Percentiles rank a stretch among this genome's conserved stretches.
Evolutionary conservation across 140 eudicot species (phyloP).

Genomic region (Flaveria floridana): DNA sequence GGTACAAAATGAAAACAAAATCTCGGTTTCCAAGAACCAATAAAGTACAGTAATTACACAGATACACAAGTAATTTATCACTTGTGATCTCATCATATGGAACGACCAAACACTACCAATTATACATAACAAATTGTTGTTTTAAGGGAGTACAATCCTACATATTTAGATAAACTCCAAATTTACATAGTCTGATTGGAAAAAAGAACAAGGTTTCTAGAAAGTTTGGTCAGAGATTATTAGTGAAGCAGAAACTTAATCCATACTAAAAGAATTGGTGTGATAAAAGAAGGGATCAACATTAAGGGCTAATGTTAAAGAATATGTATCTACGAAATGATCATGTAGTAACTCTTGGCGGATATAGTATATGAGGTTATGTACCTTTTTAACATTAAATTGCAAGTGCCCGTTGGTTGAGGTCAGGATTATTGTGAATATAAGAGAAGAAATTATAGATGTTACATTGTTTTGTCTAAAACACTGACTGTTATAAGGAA

Average conservation of each 20-base stretch:
- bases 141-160: background rate
- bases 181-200: background rate
- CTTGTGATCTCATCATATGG: slow-evolving; percentile 4
- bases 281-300: background rate
- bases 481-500: background rate
- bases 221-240: background rate
- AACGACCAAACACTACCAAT: background rate
- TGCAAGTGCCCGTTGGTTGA: slow-evolving; percentile 7
- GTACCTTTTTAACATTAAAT: slow-evolving; percentile 7
- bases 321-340: slow-evolving; percentile 11
- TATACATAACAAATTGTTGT: background rate
- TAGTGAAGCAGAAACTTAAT: background rate
- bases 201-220: background rate
- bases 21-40: slow-evolving; percentile 10
- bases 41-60: slow-evolving; percentile 4
- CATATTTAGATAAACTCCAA: background rate
- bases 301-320: background rate
- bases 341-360: background rate
- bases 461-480: background rate
- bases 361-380: slow-evolving; percentile 8
- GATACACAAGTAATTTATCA: background rate
- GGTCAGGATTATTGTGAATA: slow-evolving; percentile 1
- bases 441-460: slow-evolving; percentile 2
- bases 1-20: background rate
- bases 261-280: background rate